Evolutionary conservation across 163 green algal genomes (phyloP), one percentile per base, ranked within the genome.

Genomic region (Scenedesmus sp.): DNA sequence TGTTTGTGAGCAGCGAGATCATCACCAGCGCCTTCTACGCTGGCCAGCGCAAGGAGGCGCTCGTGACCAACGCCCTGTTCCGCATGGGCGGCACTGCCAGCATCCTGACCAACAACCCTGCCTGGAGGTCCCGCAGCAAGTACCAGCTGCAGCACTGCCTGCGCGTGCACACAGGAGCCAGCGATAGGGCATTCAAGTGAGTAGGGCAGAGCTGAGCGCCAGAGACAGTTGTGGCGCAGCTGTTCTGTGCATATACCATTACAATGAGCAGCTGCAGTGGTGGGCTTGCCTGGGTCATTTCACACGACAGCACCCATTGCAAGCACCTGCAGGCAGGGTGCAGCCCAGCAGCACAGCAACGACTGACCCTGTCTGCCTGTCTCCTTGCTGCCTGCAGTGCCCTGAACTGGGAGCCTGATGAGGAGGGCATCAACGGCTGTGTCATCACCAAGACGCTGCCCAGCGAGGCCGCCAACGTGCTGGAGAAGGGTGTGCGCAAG

Each of bases 21-120:
- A 92, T 87, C 87, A 94, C 93, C 9, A 87, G 85, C 49, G 92
- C 91, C 61, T 95, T 91, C 85, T 95, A 95, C 86, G 35, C 26
- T 0, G 93, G 94, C 30, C 85, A 90, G n/a, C 90, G 95, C 43
- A 65, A 92, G 30, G 81, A 91, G 83, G 70, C 87, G 15, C 84
- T 95, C 33, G 88, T 95, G 2, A 91, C 94, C 72, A 96, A 96
- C 88, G 53, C 93, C 43, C 94, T 96, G 26, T 96, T 96, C 92
- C 85, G 93, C 81, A 95, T 99, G 88, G 98, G 98, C 13, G 96
- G 95, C 35, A 95, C 97, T 2, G 97, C 96, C 30, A 94, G 98
- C 72, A 85, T 99, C 37, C 93, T 99, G 49, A 98, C 95, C 80
- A 99, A 99, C 95, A 94, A 94, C 89, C 43, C 91, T 46, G 79